Evolutionary conservation across 345 rosid genomes (phyloP), one percentile per base, ranked within the genome.

Genomic region (Eucalyptus fibrosa): DNA sequence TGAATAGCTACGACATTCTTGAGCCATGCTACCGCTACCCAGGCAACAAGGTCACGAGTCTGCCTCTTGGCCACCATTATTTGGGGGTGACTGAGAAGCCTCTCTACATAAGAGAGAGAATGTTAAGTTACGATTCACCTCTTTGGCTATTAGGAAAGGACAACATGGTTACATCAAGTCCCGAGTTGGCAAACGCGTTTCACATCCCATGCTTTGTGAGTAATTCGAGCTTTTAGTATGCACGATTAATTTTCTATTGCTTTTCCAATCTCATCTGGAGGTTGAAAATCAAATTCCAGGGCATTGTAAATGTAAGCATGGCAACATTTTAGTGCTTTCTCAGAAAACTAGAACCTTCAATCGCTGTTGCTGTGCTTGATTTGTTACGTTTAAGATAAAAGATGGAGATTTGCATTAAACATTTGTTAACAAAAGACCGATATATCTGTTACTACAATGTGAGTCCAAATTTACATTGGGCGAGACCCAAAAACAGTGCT

Each of bases 1-100:
- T 95, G 28, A 95, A 95, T 88, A 45, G 87, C 5, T 95, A 95
- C 18, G 86, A 93, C 92, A 93, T 94, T 45, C 95, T 95, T 32
- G 94, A 94, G 82, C 92, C 94, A 2, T 94, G 97, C 92, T 93
- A 92, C 90, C 94, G 91, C 45, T 88, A 90, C 28, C 94, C 94
- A 4, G 86, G 23, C 12, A 21, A 88, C 21, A 53, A 42, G 69
- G 42, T 30, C 14, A 40, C 6, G 13, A 50, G 47, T 56, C 28
- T 59, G 81, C 67, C 87, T 55, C 16, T 50, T n/a, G 28, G 45
- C 59, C 42, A 50, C 44, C 87, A 28, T 85, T 4, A 72, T 42
- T 72, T 28, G 12, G 34, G 55, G 87, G 44, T 19, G 42, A 86
- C 15, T 30, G 37, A 47, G 42, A 86, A 32, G 45, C 62, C 26